Evolutionary conservation across 495 filamentous ascomycete species (phyloP).

Genomic region (Lasiosphaeriaceae sp.): DNA sequence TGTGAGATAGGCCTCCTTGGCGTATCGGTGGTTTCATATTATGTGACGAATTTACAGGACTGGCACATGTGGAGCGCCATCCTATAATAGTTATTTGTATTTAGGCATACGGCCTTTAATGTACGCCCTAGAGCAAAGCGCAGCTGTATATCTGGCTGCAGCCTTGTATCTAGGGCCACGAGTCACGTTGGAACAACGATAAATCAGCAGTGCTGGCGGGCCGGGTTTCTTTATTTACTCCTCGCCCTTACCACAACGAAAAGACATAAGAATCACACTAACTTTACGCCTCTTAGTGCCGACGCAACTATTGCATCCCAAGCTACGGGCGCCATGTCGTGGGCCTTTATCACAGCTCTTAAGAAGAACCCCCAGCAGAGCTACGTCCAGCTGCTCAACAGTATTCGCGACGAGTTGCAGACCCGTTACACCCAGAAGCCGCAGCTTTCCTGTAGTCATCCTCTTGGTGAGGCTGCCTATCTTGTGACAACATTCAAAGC

Average conservation of each 20-base stretch:
- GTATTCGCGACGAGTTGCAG: slow-evolving; percentile 86
- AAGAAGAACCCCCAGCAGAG: slow-evolving; percentile 98
- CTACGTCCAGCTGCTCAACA: slow-evolving; percentile 93
- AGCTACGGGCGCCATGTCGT: slow-evolving; percentile 96
- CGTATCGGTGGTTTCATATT: too few species aligned
- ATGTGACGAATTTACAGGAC: too few species aligned
- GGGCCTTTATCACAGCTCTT: slow-evolving; percentile 89
- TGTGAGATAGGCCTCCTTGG: too few species aligned
- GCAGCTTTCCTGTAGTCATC: slow-evolving; percentile 94
- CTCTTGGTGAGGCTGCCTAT: slow-evolving; percentile 61
- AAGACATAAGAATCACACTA: slow-evolving; percentile 20
- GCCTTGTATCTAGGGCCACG: slow-evolving; percentile 50
- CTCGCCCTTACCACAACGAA: neutral
- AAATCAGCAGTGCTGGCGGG: neutral
- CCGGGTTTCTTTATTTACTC: neutral
- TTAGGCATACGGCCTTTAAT: slow-evolving; percentile 14
- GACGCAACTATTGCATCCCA: slow-evolving; percentile 68
- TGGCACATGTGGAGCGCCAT: slow-evolving; percentile 4
- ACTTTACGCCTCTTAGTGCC: slow-evolving; percentile 38
- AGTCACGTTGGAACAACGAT: slow-evolving; percentile 48
- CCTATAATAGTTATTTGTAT: slow-evolving; percentile 4
- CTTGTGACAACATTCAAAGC: slow-evolving; percentile 29
- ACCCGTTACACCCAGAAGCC: slow-evolving; percentile 93
- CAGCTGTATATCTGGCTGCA: slow-evolving; percentile 29
- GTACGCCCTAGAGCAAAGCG: slow-evolving; percentile 38